Conservation (phyloP, 139 green algal species). For the Nannochloris sp. region DNA sequence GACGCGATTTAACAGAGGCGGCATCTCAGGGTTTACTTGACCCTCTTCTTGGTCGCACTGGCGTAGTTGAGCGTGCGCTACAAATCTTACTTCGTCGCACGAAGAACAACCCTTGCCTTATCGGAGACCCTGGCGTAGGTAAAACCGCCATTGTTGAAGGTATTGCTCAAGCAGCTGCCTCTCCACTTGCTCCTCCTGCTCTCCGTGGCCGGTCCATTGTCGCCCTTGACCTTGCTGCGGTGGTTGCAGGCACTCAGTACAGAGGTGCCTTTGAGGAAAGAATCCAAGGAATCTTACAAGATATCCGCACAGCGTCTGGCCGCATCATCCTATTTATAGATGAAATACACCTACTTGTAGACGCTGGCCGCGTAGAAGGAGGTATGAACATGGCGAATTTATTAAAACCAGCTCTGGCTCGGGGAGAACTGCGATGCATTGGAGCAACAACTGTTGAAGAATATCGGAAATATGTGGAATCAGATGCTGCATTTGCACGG, state of each 20-base stretch:
- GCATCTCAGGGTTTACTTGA: conserved; percentile 54
- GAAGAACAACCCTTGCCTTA: conserved; percentile 88
- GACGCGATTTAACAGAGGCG: conserved; percentile 57
- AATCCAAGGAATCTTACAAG: conserved; percentile 44
- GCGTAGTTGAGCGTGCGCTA: conserved; percentile 45
- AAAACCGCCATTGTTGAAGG: conserved; percentile 84
- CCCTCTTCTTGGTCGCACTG: conserved; percentile 54
- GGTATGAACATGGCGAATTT: conserved; percentile 56
- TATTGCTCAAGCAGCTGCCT: conserved; percentile 60
- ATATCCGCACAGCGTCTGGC: conserved; percentile 35
- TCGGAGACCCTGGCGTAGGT: conserved; percentile 83
- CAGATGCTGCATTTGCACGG: conserved; percentile 74
- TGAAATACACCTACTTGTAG: conserved; percentile 60
- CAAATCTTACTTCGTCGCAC: conserved; percentile 80
- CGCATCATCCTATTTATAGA: conserved; percentile 68
- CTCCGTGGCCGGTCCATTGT: conserved; percentile 64
- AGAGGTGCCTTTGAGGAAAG: conserved; percentile 40
- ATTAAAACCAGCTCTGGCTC: conserved; percentile 76
- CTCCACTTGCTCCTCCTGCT: background rate
- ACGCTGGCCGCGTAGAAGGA: conserved; percentile 21
- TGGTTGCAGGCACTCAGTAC: conserved; percentile 85
- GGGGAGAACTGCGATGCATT: conserved; percentile 62
- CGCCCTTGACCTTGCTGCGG: conserved; percentile 70
- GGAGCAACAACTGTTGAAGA: conserved; percentile 88
- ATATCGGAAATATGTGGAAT: conserved; percentile 82